Evolutionary conservation across 441 rosid species (phyloP), one percentile per base, ranked within the genome.

Genomic region (Pelargonium australe): DNA sequence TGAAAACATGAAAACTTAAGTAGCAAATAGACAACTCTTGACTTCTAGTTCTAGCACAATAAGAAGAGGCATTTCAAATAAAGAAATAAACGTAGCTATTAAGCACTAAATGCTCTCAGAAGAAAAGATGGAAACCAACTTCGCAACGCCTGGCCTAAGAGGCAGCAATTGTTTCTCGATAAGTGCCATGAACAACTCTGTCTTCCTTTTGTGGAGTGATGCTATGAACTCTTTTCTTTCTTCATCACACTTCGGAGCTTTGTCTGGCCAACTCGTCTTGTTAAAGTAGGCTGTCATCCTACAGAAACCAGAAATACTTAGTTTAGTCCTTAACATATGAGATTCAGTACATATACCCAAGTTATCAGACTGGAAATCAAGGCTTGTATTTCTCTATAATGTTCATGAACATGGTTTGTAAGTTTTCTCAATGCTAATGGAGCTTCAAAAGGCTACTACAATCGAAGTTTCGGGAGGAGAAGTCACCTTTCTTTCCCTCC

Each of bases 201-300:
- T 91, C 78, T 89, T 94, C 63, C 88, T 76, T 76, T 88, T 91
- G 76, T 94, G 99, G 76, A 94, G 96, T 1, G 88, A 83, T 76
- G 92, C 96, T 73, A 94, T 83, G 83, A 89, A 94, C 71, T 73
- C 83, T 80, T 94, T 94, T 71, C 94, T 84, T 76, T 88, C 97
- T 68, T 76, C 91, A 80, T 94, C 97, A 78, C 75, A 78, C 70
- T 88, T 88, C 3, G 99, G 94, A 77, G 94, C 92, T 34, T 87
- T 94, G 64, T 88, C 97, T 47, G 95, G 97, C 97, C 95, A 94
- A 13, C 90, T 86, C 1, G 88, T 85, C 78, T 85, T 83, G 82
- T 88, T 91, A 77, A 89, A 91, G 84, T 94, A 89, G 61, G 96
- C 94, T 31, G 96, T 91, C 97, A 89, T 89, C 88, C 98, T 91